Evolutionary conservation across 768 basidiomycete genomes (phyloP).

Genomic region (Trametes gibbosa): DNA sequence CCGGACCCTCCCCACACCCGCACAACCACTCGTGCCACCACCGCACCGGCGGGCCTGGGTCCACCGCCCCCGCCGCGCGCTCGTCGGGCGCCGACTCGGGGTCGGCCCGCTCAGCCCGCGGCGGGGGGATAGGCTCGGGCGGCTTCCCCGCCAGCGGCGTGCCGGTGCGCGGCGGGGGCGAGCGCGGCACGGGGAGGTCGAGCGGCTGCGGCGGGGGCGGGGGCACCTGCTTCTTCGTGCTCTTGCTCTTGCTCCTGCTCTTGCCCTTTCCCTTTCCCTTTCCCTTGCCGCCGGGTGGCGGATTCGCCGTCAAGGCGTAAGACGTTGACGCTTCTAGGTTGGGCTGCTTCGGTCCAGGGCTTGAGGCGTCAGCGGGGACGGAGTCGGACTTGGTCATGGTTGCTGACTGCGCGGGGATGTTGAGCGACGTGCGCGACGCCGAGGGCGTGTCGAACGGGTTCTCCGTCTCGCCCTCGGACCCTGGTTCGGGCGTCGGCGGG

Average conservation of each 20-base stretch:
- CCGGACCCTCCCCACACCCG: constrained; percentile 72
- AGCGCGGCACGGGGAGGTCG: constrained; percentile 59
- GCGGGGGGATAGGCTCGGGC: constrained; percentile 37
- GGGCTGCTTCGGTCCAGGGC: constrained; percentile 21
- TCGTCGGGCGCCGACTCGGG: constrained; percentile 21
- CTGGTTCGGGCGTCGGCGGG: constrained; percentile 35
- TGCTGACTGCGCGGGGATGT: constrained; percentile 28
- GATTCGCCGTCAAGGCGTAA: constrained; percentile 29
- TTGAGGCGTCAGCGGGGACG: constrained; percentile 1
- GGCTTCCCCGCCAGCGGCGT: constrained; percentile 36
- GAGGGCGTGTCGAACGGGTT: constrained; percentile 41
- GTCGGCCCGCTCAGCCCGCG: constrained; percentile 23
- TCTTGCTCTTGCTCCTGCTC: neutral
- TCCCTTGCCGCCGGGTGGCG: too few species aligned
- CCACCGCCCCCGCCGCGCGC: constrained; percentile 12
- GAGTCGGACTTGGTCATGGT: constrained; percentile 27
- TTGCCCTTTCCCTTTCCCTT: neutral
- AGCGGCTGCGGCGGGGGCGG: constrained; percentile 50
- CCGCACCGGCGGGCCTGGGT: constrained; percentile 36
- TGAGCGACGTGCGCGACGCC: constrained; percentile 51
- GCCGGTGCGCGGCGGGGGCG: constrained; percentile 46
- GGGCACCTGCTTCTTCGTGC: constrained; percentile 1
- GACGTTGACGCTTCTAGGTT: constrained; percentile 26
- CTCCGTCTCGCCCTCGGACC: constrained; percentile 20
- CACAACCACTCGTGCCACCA: constrained; percentile 92